phyloP scores from a whole-genome alignment of 129 eudicot genomes.

The Tanacetum coccineum region DNA sequence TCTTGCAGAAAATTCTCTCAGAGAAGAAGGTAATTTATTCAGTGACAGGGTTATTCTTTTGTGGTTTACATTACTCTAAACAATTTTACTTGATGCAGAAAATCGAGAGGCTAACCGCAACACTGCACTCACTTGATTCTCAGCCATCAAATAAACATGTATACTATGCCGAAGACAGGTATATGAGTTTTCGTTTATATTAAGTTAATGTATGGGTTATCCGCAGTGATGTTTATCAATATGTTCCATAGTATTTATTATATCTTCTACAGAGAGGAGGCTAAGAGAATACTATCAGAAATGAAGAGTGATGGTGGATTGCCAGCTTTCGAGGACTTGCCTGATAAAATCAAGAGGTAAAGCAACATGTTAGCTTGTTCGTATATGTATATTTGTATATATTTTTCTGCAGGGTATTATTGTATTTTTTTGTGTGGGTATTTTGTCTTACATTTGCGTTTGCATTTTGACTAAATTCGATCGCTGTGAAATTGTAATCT shows the following conservation, averaged over 20 bases:
- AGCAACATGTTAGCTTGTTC: constrained; percentile 6
- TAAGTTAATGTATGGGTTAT: not conserved
- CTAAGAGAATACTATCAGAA: constrained; percentile 50
- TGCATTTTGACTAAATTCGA: no score
- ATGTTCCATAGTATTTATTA: not conserved
- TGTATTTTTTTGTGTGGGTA: no score
- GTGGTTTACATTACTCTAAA: constrained; percentile 3
- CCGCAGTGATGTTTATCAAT: not conserved
- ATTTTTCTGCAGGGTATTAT: no score
- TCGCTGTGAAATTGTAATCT: no score
- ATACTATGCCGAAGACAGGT: constrained; percentile 89
- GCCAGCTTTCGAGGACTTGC: constrained; percentile 39
- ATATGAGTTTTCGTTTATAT: not conserved
- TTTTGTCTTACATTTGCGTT: no score
- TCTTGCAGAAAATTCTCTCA: constrained; percentile 78
- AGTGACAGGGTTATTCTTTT: not conserved
- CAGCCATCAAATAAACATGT: constrained; percentile 67
- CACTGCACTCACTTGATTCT: constrained; percentile 59
- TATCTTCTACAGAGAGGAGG: constrained; percentile 61
- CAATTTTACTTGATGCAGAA: constrained; percentile 47
- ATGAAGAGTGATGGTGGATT: constrained; percentile 24
- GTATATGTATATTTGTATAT: not conserved
- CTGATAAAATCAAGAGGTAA: constrained; percentile 57
- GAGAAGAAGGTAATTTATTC: constrained; percentile 63
- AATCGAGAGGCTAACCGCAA: constrained; percentile 71